phyloP scores from a whole-genome alignment of 1,284 basidiomycete genomes.

The Hemileia vastatrix region DNA sequence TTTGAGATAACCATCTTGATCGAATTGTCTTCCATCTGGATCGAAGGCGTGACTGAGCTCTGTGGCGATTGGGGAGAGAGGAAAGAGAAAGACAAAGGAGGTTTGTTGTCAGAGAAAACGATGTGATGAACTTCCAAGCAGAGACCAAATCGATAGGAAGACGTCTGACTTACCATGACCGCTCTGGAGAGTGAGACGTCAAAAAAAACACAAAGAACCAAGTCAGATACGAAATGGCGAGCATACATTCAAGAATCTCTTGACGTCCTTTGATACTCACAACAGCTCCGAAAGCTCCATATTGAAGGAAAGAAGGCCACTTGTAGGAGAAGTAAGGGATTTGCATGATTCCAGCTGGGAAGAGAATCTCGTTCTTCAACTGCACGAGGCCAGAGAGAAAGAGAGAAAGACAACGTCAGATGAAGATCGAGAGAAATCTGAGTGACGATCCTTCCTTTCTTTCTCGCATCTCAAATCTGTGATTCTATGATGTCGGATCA shows the following conservation, averaged over 20 bases:
- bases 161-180: slow-evolving; percentile 24
- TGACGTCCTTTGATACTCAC: too few relatives aligned
- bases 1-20: slow-evolving; percentile 52
- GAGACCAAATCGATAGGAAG: too few relatives aligned
- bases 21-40: slow-evolving; percentile 65
- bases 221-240: too few relatives aligned
- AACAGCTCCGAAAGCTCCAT: slow-evolving; percentile 80
- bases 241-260: slow-evolving; percentile 59
- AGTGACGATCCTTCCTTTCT: too few relatives aligned
- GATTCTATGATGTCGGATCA: too few relatives aligned
- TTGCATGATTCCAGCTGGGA: slow-evolving; percentile 89
- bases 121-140: too few relatives aligned
- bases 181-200: slow-evolving; percentile 25
- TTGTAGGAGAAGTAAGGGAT: slow-evolving; percentile 79
- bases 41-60: slow-evolving; percentile 73
- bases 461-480: too few relatives aligned
- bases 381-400: slow-evolving; percentile 33
- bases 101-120: neutral
- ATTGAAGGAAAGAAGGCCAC: slow-evolving; percentile 64
- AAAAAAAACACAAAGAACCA: too few relatives aligned
- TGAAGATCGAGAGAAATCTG: neutral
- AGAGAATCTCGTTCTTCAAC: slow-evolving; percentile 62
- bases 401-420: slow-evolving; percentile 45
- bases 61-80: neutral
- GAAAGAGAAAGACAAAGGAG: neutral